Evolutionary conservation across 352 stramenopile species (phyloP), one percentile per base, ranked within the genome.

Genomic region (Phytopythium cucurbitacearum): DNA sequence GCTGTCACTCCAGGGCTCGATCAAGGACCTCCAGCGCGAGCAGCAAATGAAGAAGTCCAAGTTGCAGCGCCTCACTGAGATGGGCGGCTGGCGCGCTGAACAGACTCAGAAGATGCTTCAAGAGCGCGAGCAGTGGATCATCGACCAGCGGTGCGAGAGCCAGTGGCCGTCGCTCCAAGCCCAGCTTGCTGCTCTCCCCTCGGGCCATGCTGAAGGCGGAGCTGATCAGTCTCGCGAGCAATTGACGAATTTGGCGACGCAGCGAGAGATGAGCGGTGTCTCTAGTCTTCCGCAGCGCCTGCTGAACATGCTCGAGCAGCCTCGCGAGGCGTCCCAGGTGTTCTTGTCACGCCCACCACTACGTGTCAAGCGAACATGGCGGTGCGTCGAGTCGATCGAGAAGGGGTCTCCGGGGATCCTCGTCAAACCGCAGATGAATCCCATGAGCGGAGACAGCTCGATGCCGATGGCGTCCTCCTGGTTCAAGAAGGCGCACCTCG

Each of bases 401-500:
- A 67, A 67, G 13, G 82, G 82, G 9, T 80, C 74, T 6, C 78
- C 85, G 5, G 85, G 85, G 12, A 96, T 96, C 50, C 71, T 96
- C 9, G 82, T 96, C 7, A 96, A 96, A 53, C 82, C 84, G n/a
- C 86, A 96, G 60, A 96, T 96, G 67, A 94, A 85, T 51, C 86
- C 86, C 0, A 91, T 96, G 76, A 96, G 84, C 54, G 86, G 84
- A 13, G 86, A 96, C 60, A 91, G 76, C 45, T 96, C 86, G 7
- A 69, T 96, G 43, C 78, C 81, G 0, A 67, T 94, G 5, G 73
- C 78, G 0, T 71, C 75, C 5, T 82, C 84, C 43, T 94, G 84
- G 84, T 94, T 91, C 60, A 94, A 94, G 56, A 94, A 94, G 48
- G 81, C 84, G 33, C 91, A 81, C 41, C 59, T 94, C 8, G 84